Evolutionary conservation across 495 filamentous ascomycete genomes (phyloP).

Genomic region (Chaetomium fimeti): DNA sequence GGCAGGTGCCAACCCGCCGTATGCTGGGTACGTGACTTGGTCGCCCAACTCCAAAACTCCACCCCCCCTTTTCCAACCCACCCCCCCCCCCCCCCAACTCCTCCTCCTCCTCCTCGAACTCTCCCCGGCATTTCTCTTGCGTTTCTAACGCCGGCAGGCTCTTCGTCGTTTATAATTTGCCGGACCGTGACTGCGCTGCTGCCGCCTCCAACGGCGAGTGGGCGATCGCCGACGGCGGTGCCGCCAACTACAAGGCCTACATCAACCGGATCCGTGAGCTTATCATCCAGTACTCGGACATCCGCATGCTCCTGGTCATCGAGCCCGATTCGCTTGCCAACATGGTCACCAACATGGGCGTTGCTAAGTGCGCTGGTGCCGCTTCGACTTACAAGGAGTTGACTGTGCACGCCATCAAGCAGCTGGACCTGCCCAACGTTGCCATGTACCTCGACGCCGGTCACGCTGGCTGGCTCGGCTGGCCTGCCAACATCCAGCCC

Average conservation of each 20-base stretch:
- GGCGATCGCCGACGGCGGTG: constrained; percentile 52
- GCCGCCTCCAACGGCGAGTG: constrained; percentile 75
- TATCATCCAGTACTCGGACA: constrained; percentile 54
- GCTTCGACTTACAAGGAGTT: constrained; percentile 63
- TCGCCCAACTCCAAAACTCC: neutral
- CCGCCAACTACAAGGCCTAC: constrained; percentile 68
- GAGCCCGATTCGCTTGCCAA: constrained; percentile 82
- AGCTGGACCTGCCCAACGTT: constrained; percentile 72
- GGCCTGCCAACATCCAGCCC: constrained; percentile 71
- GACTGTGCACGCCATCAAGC: constrained; percentile 66
- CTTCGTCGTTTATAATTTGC: constrained; percentile 73
- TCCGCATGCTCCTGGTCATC: constrained; percentile 54
- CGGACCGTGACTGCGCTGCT: constrained; percentile 75
- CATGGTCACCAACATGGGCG: constrained; percentile 70
- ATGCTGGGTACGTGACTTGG: constrained; percentile 25
- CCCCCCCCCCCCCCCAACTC: no score
- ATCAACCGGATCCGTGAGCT: constrained; percentile 65
- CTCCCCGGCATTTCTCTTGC: no score
- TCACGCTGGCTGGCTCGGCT: constrained; percentile 80
- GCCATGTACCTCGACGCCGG: constrained; percentile 82
- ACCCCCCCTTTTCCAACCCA: no score
- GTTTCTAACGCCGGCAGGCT: neutral
- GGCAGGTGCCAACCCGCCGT: constrained; percentile 47
- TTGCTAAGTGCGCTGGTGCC: constrained; percentile 63
- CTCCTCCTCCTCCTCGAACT: neutral